Percentiles rank a stretch among this genome's conserved stretches.
Evolutionary conservation across 371 early-diverging fungal genomes (phyloP).

Genomic region (Haplosporangium sp.): DNA sequence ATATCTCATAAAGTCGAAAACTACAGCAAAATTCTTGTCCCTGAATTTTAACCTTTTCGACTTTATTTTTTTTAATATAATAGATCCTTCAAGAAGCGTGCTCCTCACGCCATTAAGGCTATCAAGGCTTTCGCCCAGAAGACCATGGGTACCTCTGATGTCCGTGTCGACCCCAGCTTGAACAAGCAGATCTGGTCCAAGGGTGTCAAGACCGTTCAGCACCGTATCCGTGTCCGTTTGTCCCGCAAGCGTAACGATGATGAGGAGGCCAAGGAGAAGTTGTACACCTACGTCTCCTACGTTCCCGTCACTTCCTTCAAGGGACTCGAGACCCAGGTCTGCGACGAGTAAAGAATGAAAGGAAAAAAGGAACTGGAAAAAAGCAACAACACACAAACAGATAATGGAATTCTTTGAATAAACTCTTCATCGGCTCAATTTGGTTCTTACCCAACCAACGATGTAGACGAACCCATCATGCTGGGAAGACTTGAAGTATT

Average conservation of each 20-base stretch:
- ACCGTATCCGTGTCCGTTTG: conserved; percentile 93
- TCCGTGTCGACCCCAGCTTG: conserved; percentile 82
- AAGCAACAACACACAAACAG: background rate
- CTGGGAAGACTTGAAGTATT: conserved; percentile 41
- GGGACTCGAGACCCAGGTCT: conserved; percentile 76
- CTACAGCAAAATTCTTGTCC: background rate
- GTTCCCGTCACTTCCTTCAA: conserved; percentile 91
- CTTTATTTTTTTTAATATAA: background rate
- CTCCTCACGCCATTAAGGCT: conserved; percentile 93
- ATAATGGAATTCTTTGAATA: conserved; percentile 22
- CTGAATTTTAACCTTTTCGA: conserved; percentile 49
- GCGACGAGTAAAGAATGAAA: conserved; percentile 62
- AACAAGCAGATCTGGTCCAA: conserved; percentile 90
- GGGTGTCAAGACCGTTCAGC: conserved; percentile 92
- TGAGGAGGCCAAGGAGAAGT: conserved; percentile 94
- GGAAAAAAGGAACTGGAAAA: background rate
- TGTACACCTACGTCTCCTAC: conserved; percentile 89
- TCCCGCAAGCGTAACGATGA: conserved; percentile 94
- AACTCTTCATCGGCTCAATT: conserved; percentile 59
- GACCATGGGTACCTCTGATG: conserved; percentile 91
- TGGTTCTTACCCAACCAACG: conserved; percentile 58
- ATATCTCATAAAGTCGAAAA: too few relatives aligned
- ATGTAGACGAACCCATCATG: conserved; percentile 57
- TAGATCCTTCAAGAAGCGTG: conserved; percentile 95
- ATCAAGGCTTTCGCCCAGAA: conserved; percentile 89